Percentiles rank a stretch among this genome's conserved stretches.
Conservation (phyloP, 305 asterid species). For the Fraxinus nigra region DNA sequence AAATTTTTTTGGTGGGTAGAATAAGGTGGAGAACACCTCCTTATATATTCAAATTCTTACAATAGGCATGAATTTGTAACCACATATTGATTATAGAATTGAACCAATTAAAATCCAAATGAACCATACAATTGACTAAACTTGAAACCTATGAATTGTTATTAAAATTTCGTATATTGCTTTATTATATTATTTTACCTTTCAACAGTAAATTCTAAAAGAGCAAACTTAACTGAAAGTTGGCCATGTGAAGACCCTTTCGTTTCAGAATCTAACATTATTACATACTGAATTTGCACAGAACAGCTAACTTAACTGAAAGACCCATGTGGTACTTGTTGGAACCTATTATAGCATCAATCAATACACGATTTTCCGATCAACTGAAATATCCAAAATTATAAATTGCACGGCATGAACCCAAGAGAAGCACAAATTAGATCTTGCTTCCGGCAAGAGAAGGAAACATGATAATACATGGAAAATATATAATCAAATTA, state of each 20-base stretch:
- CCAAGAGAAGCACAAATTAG: background rate
- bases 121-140: too few relatives aligned
- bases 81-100: too few relatives aligned
- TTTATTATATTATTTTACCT: too few relatives aligned
- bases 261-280: background rate
- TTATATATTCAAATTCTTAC: too few relatives aligned
- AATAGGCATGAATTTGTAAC: too few relatives aligned
- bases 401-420: constrained; percentile 7
- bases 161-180: too few relatives aligned
- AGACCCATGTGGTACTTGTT: background rate
- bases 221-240: background rate
- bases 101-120: too few relatives aligned
- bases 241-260: background rate
- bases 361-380: background rate
- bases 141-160: too few relatives aligned
- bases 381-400: background rate
- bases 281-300: background rate
- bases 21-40: too few relatives aligned
- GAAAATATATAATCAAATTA: constrained; percentile 3
- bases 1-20: too few relatives aligned
- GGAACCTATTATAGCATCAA: background rate
- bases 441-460: background rate
- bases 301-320: background rate
- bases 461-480: background rate
- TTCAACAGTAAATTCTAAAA: too few relatives aligned